Conservation (phyloP, 352 stramenopile species). For the Phytophthora pseudosyringae region DNA sequence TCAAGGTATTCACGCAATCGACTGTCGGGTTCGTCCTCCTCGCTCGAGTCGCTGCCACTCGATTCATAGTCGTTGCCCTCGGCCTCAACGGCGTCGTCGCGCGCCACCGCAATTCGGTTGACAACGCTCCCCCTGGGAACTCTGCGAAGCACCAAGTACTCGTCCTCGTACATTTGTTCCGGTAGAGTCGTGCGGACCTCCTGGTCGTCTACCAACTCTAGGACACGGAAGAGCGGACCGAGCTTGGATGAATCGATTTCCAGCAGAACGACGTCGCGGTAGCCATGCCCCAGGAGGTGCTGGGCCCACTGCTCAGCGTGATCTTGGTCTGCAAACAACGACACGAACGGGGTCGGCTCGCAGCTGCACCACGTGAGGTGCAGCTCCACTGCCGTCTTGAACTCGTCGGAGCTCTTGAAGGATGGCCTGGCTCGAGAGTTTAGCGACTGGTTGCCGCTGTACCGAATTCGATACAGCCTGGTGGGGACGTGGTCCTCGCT, state of each 20-base stretch:
- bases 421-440: slow-evolving; percentile 1
- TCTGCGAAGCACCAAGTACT: slow-evolving; percentile 18
- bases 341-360: slow-evolving; percentile 26
- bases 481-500: background rate
- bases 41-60: slow-evolving; percentile 1
- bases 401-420: slow-evolving; percentile 14
- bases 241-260: slow-evolving; percentile 14
- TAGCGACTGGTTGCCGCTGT: slow-evolving; percentile 14
- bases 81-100: no score
- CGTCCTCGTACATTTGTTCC: slow-evolving; percentile 12
- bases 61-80: background rate
- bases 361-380: slow-evolving; percentile 21
- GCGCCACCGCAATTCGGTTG: background rate
- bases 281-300: slow-evolving; percentile 12
- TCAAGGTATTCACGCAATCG: background rate
- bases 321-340: slow-evolving; percentile 7
- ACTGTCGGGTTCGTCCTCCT: background rate
- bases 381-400: slow-evolving; percentile 6
- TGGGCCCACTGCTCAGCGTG: slow-evolving; percentile 14
- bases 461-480: slow-evolving; percentile 10
- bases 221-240: slow-evolving; percentile 11
- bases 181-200: slow-evolving; percentile 1
- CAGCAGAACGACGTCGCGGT: slow-evolving; percentile 14
- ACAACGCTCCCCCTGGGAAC: slow-evolving; percentile 6
- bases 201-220: slow-evolving; percentile 1